Evolutionary conservation across 352 stramenopile genomes (phyloP).

Genomic region (Phytophthora brassicae): DNA sequence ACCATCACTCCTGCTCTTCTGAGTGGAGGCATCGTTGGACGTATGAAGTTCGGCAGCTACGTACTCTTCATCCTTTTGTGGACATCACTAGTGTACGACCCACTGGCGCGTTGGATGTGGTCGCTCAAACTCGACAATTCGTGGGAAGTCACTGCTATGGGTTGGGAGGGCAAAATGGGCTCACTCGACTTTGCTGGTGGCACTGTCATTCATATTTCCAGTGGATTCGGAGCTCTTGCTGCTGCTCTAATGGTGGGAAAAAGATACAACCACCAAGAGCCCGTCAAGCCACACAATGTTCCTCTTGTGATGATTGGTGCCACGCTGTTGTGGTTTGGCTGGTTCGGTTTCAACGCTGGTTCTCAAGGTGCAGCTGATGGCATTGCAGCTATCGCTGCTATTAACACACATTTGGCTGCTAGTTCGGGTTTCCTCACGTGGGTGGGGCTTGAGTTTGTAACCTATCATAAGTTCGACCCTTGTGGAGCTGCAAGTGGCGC

Average conservation of each 20-base stretch:
- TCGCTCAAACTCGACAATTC: slow-evolving; percentile 48
- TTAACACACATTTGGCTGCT: slow-evolving; percentile 69
- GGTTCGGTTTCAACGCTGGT: slow-evolving; percentile 83
- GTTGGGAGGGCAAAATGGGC: slow-evolving; percentile 64
- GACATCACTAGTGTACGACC: slow-evolving; percentile 79
- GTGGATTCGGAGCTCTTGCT: slow-evolving; percentile 63
- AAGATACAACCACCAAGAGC: slow-evolving; percentile 66
- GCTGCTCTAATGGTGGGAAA: slow-evolving; percentile 60
- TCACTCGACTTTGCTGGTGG: slow-evolving; percentile 74
- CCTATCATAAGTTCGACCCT: slow-evolving; percentile 58
- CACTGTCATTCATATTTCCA: slow-evolving; percentile 76
- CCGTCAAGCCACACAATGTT: slow-evolving; percentile 73
- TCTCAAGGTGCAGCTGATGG: slow-evolving; percentile 50
- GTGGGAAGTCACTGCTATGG: slow-evolving; percentile 35
- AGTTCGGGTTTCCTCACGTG: slow-evolving; percentile 64
- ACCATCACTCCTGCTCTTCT: slow-evolving; percentile 75
- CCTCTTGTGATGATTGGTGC: slow-evolving; percentile 73
- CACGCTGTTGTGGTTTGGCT: slow-evolving; percentile 77
- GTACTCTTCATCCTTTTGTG: slow-evolving; percentile 74
- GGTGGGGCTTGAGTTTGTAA: slow-evolving; percentile 48
- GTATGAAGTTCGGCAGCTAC: slow-evolving; percentile 75
- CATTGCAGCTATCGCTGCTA: slow-evolving; percentile 53
- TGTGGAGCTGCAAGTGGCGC: slow-evolving; percentile 54
- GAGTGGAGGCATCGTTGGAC: slow-evolving; percentile 66
- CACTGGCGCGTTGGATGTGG: slow-evolving; percentile 81